Conservation (phyloP, 2,329 filamentous ascomycete genomes). For the Epichloe coenophiala region DNA sequence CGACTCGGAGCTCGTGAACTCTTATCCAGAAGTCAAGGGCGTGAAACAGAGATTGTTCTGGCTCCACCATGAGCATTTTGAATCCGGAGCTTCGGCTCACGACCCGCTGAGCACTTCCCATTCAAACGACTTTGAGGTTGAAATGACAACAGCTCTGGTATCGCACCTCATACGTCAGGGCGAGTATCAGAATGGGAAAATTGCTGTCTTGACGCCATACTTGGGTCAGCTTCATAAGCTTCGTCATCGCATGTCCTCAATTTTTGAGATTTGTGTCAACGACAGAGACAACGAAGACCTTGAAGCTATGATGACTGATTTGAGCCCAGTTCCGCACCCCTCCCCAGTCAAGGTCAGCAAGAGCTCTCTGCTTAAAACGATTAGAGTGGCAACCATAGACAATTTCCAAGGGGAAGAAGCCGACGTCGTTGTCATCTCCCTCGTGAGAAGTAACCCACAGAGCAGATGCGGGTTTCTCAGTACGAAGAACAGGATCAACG, state of each 20-base stretch:
- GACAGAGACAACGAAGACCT: slow-evolving; percentile 41
- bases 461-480: slow-evolving; percentile 50
- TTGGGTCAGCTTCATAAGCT: slow-evolving; percentile 42
- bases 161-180: slow-evolving; percentile 54
- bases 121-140: slow-evolving; percentile 46
- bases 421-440: slow-evolving; percentile 54
- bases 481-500: slow-evolving; percentile 55
- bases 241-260: slow-evolving; percentile 26
- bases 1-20: slow-evolving; percentile 29
- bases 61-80: slow-evolving; percentile 42
- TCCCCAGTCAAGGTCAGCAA: not conserved
- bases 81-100: slow-evolving; percentile 21
- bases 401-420: slow-evolving; percentile 72
- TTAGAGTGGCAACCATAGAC: slow-evolving; percentile 53
- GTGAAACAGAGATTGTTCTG: slow-evolving; percentile 44
- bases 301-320: not conserved
- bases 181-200: slow-evolving; percentile 42
- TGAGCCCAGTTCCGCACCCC: not conserved
- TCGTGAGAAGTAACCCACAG: slow-evolving; percentile 54
- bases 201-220: slow-evolving; percentile 59
- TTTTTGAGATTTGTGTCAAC: slow-evolving; percentile 48
- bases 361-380: slow-evolving; percentile 27
- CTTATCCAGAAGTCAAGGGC: slow-evolving; percentile 36
- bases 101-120: slow-evolving; percentile 30
- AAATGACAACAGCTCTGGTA: slow-evolving; percentile 50